Evolutionary conservation across 2,329 filamentous ascomycete genomes (phyloP), one percentile per base, ranked within the genome.

Genomic region (Aspergillus fischeri): DNA sequence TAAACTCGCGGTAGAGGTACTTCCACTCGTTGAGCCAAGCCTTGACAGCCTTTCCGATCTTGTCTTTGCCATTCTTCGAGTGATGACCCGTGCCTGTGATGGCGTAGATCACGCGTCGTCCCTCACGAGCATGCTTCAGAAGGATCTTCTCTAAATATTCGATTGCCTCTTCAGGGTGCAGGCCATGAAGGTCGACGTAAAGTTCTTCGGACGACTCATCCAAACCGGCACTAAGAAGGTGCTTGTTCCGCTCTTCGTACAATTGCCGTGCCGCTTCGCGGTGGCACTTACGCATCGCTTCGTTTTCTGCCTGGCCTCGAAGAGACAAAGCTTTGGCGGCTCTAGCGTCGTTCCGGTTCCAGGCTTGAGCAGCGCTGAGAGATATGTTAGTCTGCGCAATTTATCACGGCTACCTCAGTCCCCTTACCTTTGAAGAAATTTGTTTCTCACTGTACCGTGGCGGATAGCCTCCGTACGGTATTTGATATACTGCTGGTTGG

Each of bases 61-160:
- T 99, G 76, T 99, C 94, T 74, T 97, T 97, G 67, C 94, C 93
- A 70, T 97, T 97, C 80, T 97, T 97, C 73, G 91, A 96, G 76
- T 99, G 94, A 70, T 97, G 92, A 3, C 93, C 94, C 1, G 93
- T 97, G 48, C 94, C 94, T 1, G 92, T 97, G 72, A 99, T 97
- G 64, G 92, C 92, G 72, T 97, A 99, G 45, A 99, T 84, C 2
- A 93, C 90, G 24, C 86, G 83, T 4, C 80, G 76, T 38, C 82
- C 82, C 64, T 89, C 86, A 63, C 85, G 82, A 63, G 82, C 83
- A 69, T 97, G 94, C 69, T 95, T 91, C 60, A 92, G 80, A 24
- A 99, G 85, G 42, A 95, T 89, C 62, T 88, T 88, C 73, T 94
- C 91, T 3, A 99, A 83, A 67, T 97, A 97, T 63, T 94, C 90